phyloP scores from a whole-genome alignment of 2,329 filamentous ascomycete genomes.

The Plenodomus biglobosus region DNA sequence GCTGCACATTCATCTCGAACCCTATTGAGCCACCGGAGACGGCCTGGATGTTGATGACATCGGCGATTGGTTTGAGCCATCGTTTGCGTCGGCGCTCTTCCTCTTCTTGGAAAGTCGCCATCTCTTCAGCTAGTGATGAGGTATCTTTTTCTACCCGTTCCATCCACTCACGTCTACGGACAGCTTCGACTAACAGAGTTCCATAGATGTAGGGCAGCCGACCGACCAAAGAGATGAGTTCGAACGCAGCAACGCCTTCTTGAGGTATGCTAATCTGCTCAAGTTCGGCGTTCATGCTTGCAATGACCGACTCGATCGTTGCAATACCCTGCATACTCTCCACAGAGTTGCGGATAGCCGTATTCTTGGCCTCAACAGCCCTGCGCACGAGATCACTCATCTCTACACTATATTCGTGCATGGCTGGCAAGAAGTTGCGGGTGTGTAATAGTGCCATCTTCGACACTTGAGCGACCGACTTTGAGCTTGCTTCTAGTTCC shows the following conservation, averaged over 20 bases:
- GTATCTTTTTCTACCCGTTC: slow-evolving; percentile 90
- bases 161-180: slow-evolving; percentile 83
- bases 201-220: slow-evolving; percentile 88
- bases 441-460: slow-evolving; percentile 67
- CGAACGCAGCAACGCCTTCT: slow-evolving; percentile 77
- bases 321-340: slow-evolving; percentile 82
- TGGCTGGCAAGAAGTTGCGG: slow-evolving; percentile 62
- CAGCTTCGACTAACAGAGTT: slow-evolving; percentile 80
- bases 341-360: slow-evolving; percentile 65
- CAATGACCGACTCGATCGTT: slow-evolving; percentile 73
- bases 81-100: slow-evolving; percentile 84
- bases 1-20: slow-evolving; percentile 82
- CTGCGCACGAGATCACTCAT: slow-evolving; percentile 57
- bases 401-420: slow-evolving; percentile 60
- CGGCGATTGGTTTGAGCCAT: slow-evolving; percentile 85
- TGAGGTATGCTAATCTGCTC: slow-evolving; percentile 70
- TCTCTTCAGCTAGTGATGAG: slow-evolving; percentile 84
- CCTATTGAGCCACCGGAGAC: slow-evolving; percentile 70
- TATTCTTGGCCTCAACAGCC: slow-evolving; percentile 64
- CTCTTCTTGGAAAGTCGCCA: slow-evolving; percentile 89
- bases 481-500: slow-evolving; percentile 67
- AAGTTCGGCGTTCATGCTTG: slow-evolving; percentile 71
- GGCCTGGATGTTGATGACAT: slow-evolving; percentile 67
- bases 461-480: slow-evolving; percentile 62
- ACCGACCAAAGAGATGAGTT: slow-evolving; percentile 76